Evolutionary conservation across 768 basidiomycete species (phyloP).

Genomic region (Tulasnella sp.): DNA sequence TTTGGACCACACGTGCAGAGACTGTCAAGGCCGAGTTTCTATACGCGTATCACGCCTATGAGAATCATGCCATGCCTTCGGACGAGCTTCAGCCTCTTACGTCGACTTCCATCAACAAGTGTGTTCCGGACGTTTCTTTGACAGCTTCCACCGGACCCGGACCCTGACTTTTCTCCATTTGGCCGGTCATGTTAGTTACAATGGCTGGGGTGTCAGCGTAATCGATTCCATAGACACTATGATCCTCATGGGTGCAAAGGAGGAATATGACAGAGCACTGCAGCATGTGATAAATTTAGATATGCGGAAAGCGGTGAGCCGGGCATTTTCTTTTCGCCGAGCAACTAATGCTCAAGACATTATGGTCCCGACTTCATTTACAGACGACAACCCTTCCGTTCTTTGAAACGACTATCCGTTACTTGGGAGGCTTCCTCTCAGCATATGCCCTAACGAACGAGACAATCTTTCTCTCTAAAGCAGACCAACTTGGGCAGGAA

Average conservation of each 20-base stretch:
- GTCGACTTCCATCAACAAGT: slow-evolving; percentile 18
- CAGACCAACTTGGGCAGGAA: slow-evolving; percentile 47
- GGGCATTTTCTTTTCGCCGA: neutral
- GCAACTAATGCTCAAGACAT: neutral
- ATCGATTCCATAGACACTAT: slow-evolving; percentile 38
- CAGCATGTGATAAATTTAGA: slow-evolving; percentile 23
- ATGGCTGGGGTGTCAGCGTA: slow-evolving; percentile 30
- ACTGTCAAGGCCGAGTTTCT: slow-evolving; percentile 21
- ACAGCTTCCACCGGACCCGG: neutral
- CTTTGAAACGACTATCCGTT: slow-evolving; percentile 39
- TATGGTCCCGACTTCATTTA: neutral
- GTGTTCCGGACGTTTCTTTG: neutral
- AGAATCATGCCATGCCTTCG: slow-evolving; percentile 20
- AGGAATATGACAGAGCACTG: slow-evolving; percentile 33
- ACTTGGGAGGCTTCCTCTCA: slow-evolving; percentile 38
- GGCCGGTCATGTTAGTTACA: slow-evolving; percentile 16
- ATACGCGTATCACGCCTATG: slow-evolving; percentile 22
- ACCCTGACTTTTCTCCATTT: neutral
- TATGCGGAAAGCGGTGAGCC: slow-evolving; percentile 15
- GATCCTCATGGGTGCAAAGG: slow-evolving; percentile 32
- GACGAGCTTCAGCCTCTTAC: slow-evolving; percentile 23
- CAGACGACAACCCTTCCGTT: slow-evolving; percentile 16
- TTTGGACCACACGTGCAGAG: too few species aligned
- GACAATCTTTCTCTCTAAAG: slow-evolving; percentile 27
- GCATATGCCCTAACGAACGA: slow-evolving; percentile 34